Evolutionary conservation across 345 rosid species (phyloP).

Genomic region (Abelmoschus esculentus): DNA sequence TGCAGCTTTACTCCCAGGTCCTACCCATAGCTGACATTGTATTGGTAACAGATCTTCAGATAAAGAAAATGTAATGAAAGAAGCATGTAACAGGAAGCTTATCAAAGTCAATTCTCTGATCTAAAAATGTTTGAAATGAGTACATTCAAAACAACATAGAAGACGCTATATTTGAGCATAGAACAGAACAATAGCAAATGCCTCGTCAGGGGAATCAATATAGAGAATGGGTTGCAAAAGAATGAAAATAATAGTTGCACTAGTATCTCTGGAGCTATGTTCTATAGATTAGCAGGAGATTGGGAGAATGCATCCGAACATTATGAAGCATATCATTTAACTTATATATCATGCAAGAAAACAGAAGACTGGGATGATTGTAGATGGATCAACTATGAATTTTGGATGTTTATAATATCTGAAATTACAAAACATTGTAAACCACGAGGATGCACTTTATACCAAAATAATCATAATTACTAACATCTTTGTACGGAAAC

Average conservation of each 20-base stretch:
- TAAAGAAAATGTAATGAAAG: background rate
- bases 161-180: background rate
- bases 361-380: background rate
- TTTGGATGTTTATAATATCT: background rate
- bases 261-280: background rate
- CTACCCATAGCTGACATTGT: slow-evolving; percentile 88
- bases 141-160: background rate
- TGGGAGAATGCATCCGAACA: background rate
- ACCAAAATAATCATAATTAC: background rate
- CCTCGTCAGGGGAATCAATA: background rate
- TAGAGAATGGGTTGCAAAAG: background rate
- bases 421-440: background rate
- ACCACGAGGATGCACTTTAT: background rate
- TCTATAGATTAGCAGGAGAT: background rate
- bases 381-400: background rate
- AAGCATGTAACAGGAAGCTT: background rate
- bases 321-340: background rate
- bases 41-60: slow-evolving; percentile 11
- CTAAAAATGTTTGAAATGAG: background rate
- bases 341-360: background rate
- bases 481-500: background rate
- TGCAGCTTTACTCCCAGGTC: slow-evolving; percentile 90
- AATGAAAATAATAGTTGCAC: no score
- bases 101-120: slow-evolving; percentile 1
- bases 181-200: background rate